Evolutionary conservation across 192 early-diverging fungal genomes (phyloP), one percentile per base, ranked within the genome.

Genomic region (Cladochytrium replicatum): DNA sequence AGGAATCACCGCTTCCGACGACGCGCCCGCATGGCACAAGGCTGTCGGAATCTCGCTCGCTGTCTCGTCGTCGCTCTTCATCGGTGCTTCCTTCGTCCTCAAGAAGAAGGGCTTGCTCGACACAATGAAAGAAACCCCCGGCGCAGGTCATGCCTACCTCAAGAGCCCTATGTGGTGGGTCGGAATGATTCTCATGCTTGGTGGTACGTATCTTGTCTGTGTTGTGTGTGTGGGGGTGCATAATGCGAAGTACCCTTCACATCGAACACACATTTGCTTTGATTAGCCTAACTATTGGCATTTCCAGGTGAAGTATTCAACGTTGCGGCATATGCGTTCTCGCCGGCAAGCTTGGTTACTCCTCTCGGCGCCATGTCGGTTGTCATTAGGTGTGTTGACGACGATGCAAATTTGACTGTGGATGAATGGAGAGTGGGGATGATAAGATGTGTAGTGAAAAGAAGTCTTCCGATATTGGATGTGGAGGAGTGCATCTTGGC

Each of bases 321-420:
- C 71, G 93, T 93, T 74, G 83, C 87, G 2, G 92, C 91, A 0
- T 94, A 94, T 57, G 88, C 88, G 30, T 94, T 94, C 75, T 84
- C 86, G 27, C 91, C 91, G 7, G 88, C 91, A n/a, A 89, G 92
- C 58, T 71, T 94, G 27, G 87, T 94, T 4, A 91, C 91, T 32
- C 91, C 91, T 5, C 71, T 94, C 41, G 87, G 87, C 27, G 86
- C 89, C 31, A 66, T 92, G 15, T 83, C 80, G 53, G 91, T 92
- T 34, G 85, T 92, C 45, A 84, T 89, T 40, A 88, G 88, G 83
- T 85, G n/a, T n/a, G n/a, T n/a, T n/a, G 57, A 28, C 46, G 17
- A 37, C 17, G 13, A 37, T 37, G 13, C 34, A 37, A 37, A n/a
- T n/a, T n/a, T n/a, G 34, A 37, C n/a, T n/a, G n/a, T n/a, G n/a